Percentiles rank a stretch among this genome's conserved stretches.
Evolutionary conservation across 2,329 filamentous ascomycete species (phyloP).

Genomic region (Sphaceloma murrayae): DNA sequence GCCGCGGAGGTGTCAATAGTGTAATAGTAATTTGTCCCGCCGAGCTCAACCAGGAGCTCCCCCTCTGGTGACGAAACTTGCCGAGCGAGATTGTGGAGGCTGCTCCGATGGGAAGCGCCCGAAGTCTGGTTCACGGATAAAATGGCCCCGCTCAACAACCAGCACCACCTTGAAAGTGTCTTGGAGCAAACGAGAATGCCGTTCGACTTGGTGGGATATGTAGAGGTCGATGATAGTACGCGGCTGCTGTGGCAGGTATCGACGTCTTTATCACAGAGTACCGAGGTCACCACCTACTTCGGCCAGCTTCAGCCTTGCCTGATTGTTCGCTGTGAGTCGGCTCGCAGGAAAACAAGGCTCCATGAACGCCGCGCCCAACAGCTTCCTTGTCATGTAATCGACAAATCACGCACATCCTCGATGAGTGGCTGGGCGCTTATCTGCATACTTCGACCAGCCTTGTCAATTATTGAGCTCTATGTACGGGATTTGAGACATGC

Average conservation of each 20-base stretch:
- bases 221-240: too few relatives aligned
- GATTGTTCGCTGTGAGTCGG: not conserved
- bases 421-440: constrained; percentile 6
- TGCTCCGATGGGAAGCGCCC: constrained; percentile 5
- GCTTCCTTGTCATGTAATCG: constrained; percentile 8
- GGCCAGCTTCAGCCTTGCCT: constrained; percentile 11
- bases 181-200: not conserved
- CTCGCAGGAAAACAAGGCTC: constrained; percentile 5
- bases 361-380: constrained; percentile 4
- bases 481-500: too few relatives aligned
- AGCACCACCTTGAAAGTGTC: constrained; percentile 9
- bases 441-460: too few relatives aligned
- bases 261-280: too few relatives aligned
- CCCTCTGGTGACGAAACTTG: constrained; percentile 12
- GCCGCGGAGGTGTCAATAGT: constrained; percentile 12
- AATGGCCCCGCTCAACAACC: constrained; percentile 8
- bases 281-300: too few relatives aligned
- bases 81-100: constrained; percentile 3
- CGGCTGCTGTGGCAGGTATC: too few relatives aligned
- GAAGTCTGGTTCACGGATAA: constrained; percentile 3
- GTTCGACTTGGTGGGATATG: too few relatives aligned
- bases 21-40: constrained; percentile 15
- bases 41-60: constrained; percentile 10
- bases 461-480: too few relatives aligned
- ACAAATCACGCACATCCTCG: constrained; percentile 8